Conservation (phyloP, 306 rosid genomes). For the Crataegus laevigata region DNA sequence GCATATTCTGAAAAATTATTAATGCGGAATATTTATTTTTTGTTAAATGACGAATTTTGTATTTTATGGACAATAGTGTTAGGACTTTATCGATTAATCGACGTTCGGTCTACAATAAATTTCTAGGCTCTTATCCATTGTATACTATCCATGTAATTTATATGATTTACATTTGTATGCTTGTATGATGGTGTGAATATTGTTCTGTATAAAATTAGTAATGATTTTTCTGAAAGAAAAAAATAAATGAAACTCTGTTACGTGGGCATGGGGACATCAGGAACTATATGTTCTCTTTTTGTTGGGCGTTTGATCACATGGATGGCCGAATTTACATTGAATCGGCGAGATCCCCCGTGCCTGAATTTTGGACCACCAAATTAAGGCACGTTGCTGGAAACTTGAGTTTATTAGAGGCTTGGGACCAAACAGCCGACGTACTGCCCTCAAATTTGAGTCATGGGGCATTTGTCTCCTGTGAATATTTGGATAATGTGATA, state of each 20-base stretch:
- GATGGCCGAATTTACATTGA: conserved; percentile 24
- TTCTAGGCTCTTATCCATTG: background rate
- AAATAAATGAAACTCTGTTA: background rate
- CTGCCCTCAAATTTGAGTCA: background rate
- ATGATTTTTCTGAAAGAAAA: background rate
- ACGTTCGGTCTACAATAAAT: background rate
- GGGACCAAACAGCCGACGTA: background rate
- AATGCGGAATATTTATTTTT: too few relatives aligned
- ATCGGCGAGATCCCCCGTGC: background rate
- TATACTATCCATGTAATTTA: background rate
- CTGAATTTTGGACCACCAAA: background rate
- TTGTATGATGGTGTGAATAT: background rate
- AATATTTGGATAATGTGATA: background rate
- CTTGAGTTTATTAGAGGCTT: background rate
- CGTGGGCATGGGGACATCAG: conserved; percentile 11
- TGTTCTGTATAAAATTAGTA: background rate
- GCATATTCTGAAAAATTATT: too few relatives aligned
- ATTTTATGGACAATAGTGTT: too few relatives aligned
- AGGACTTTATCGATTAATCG: too few relatives aligned
- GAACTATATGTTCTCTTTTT: conserved; percentile 1
- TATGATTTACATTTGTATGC: background rate
- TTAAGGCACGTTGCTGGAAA: background rate
- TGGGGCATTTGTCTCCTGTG: background rate
- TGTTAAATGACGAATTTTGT: too few relatives aligned
- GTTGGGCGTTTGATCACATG: conserved; percentile 29